A percentile compares a stretch with the other conserved stretches of the same genome.
Evolutionary conservation across 2,329 filamentous ascomycete species (phyloP).

Genomic region (Monascus ruber): DNA sequence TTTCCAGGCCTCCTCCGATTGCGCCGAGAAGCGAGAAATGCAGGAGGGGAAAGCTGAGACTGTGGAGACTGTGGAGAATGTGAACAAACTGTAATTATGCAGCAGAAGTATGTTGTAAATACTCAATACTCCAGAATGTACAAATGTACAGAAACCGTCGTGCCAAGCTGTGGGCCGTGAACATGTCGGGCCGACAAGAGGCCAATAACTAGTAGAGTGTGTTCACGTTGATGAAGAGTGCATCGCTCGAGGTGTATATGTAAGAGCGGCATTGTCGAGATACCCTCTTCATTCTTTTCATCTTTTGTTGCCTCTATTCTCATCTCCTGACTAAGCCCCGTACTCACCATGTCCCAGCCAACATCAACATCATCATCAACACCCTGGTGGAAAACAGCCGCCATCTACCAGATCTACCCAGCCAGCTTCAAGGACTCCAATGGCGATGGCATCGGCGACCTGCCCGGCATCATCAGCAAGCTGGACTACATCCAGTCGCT

Average conservation of each 20-base stretch:
- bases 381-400: slow-evolving; percentile 27
- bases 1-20: not conserved
- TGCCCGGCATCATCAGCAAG: slow-evolving; percentile 52
- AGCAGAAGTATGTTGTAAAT: too few species aligned
- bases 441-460: slow-evolving; percentile 49
- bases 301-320: not conserved
- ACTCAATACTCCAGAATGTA: too few species aligned
- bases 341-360: not conserved
- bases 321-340: not conserved
- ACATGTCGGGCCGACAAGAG: slow-evolving; percentile 3
- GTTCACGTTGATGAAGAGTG: not conserved
- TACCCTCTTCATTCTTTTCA: not conserved
- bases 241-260: not conserved
- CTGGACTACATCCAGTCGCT: slow-evolving; percentile 51
- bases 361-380: not conserved
- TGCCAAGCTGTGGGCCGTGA: too few species aligned
- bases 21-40: too few species aligned
- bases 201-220: not conserved
- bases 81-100: too few species aligned
- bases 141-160: too few species aligned
- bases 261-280: not conserved
- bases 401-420: slow-evolving; percentile 22
- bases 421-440: slow-evolving; percentile 40
- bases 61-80: too few species aligned
- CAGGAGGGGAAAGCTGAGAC: too few species aligned